Percentiles rank a stretch among this genome's conserved stretches.
Evolutionary conservation across 441 rosid genomes (phyloP).

Genomic region (Manihot esculenta): DNA sequence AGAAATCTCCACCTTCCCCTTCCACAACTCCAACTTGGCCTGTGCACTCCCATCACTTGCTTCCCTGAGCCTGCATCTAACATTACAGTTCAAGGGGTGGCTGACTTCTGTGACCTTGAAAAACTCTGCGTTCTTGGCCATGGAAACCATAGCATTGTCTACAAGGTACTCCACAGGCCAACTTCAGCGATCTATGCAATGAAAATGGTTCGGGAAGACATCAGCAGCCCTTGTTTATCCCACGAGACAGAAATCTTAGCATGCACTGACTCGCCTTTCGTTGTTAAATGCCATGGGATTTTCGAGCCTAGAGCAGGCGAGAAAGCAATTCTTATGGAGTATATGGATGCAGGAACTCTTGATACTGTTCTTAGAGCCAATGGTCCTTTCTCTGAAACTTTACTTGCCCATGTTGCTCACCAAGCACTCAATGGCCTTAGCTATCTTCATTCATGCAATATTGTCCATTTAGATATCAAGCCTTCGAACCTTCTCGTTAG

Average conservation of each 20-base stretch:
- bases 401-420: constrained; percentile 41
- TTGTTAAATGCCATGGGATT: constrained; percentile 48
- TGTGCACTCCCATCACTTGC: constrained; percentile 39
- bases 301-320: constrained; percentile 53
- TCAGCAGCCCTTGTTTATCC: constrained; percentile 42
- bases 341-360: constrained; percentile 60
- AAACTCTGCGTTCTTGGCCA: constrained; percentile 60
- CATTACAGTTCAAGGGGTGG: constrained; percentile 3
- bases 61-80: constrained; percentile 31
- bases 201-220: constrained; percentile 43
- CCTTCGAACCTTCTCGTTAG: constrained; percentile 43
- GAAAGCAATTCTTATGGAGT: constrained; percentile 58
- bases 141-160: constrained; percentile 66
- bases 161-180: constrained; percentile 50
- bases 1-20: constrained; percentile 61
- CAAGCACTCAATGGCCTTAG: constrained; percentile 51
- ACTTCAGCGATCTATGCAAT: constrained; percentile 51
- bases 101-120: constrained; percentile 38
- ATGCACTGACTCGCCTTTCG: constrained; percentile 52
- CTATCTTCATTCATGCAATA: constrained; percentile 54
- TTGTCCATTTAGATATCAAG: constrained; percentile 63
- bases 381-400: constrained; percentile 48
- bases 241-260: constrained; percentile 67
- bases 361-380: constrained; percentile 37
- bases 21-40: constrained; percentile 38